phyloP scores from a whole-genome alignment of 257 asterid genomes.

The Cynanchum wilfordii region DNA sequence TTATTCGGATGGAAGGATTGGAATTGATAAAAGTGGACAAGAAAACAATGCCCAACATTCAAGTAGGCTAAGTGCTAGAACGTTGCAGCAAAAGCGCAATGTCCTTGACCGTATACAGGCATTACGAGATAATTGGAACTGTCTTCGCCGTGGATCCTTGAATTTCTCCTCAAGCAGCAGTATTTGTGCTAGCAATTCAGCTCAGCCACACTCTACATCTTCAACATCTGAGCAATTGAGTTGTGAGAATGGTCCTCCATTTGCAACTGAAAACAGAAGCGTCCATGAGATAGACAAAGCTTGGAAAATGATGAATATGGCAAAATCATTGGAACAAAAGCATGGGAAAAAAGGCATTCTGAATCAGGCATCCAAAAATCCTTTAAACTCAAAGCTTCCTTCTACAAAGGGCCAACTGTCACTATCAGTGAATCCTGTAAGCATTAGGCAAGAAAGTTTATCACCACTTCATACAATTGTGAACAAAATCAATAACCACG shows the following conservation, averaged over 20 bases:
- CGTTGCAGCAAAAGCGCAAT: conserved; percentile 44
- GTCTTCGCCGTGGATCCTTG: conserved; percentile 46
- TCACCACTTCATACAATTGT: conserved; percentile 9
- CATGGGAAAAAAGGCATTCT: conserved; percentile 8
- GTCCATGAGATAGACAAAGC: conserved; percentile 47
- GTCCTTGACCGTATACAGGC: conserved; percentile 46
- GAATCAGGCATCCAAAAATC: conserved; percentile 23
- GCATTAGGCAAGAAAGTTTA: conserved; percentile 15
- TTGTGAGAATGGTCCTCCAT: conserved; percentile 27
- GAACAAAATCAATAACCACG: conserved; percentile 14
- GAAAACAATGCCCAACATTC: conserved; percentile 14
- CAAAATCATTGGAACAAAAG: conserved; percentile 37
- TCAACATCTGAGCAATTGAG: conserved; percentile 23
- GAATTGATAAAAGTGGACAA: conserved; percentile 24
- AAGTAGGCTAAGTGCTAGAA: conserved; percentile 38
- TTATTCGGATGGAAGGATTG: conserved; percentile 11
- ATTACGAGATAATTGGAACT: conserved; percentile 59
- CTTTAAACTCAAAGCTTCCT: conserved; percentile 14
- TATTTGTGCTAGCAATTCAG: conserved; percentile 19
- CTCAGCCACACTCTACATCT: conserved; percentile 21
- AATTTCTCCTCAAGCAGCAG: conserved; percentile 33
- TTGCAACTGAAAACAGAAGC: conserved; percentile 13
- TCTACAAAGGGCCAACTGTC: conserved; percentile 18
- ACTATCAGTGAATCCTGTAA: conserved; percentile 17
- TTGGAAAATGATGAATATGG: conserved; percentile 65